Evolutionary conservation across 2,329 filamentous ascomycete genomes (phyloP), one percentile per base, ranked within the genome.

Genomic region (Ophiostoma australiae): DNA sequence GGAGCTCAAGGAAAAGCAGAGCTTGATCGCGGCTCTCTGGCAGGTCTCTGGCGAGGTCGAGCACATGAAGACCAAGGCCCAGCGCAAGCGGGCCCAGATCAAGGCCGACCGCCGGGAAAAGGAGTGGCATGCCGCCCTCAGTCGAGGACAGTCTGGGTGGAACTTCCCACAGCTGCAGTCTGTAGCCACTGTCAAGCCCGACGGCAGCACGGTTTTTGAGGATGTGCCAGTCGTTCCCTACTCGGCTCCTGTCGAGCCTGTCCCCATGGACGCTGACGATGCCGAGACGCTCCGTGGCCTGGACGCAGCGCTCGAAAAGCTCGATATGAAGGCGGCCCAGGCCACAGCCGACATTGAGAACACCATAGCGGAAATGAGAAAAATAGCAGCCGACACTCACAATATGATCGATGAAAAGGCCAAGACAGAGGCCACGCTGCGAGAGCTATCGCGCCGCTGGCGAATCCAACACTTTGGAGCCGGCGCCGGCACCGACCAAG

Each of bases 391-490:
- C 0, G 23, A 35, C 2, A 71, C 69, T 5, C 27, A 71, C 2
- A 48, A 41, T 1, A 41, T 69, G 0, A 27, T 13, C 0, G 5
- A 11, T 3, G 37, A 35, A 11, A 70, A 66, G 63, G 33, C 52
- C 1, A 23, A 63, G 4, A 65, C 61, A 13, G 66, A 73, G 13
- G 41, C 37, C 4, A 20, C 10, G 8, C 67, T 74, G 13, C 35
- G 44, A 11, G 68, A 67, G 23, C 70, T 73, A 0, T 69, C 69
- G 27, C 61, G 58, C 1, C 39, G 31, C 6, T 74, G 73, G 73
- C 39, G 67, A 1, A 15, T 48, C n/a, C 44, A 71, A 1, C 69
- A 73, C 37, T 72, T 72, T 27, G 66, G 69, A 6, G 48, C 11
- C 11, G 58, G 37, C 17, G 13, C 61, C 15, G 31, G 61, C n/a